Conservation (phyloP, 495 filamentous ascomycete species). For the Penicillium malachiteum region DNA sequence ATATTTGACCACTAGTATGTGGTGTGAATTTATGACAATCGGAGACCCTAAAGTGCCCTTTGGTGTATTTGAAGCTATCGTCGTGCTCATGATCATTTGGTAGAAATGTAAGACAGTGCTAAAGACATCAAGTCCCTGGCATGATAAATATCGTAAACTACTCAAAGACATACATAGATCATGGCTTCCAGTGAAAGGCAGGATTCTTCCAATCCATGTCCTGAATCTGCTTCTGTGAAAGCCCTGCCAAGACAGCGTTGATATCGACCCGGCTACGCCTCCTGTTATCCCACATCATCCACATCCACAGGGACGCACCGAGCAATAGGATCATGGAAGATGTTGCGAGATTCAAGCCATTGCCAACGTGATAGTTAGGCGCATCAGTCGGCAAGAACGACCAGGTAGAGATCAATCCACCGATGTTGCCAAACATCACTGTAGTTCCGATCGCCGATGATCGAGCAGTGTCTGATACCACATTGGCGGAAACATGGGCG, state of each 20-base stretch:
- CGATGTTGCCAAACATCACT: conserved; percentile 73
- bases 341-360: conserved; percentile 70
- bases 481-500: conserved; percentile 66
- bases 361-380: conserved; percentile 70
- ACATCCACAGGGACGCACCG: conserved; percentile 45
- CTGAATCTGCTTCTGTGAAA: conserved; percentile 56
- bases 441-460: conserved; percentile 62
- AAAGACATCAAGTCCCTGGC: no score
- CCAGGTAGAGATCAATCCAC: conserved; percentile 71
- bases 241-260: conserved; percentile 53
- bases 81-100: no score
- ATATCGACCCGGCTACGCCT: conserved; percentile 53
- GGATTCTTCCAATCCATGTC: conserved; percentile 74
- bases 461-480: conserved; percentile 67
- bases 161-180: background rate
- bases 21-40: no score
- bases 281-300: conserved; percentile 66
- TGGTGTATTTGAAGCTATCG: no score
- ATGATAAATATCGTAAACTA: no score
- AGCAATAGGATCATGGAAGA: conserved; percentile 51
- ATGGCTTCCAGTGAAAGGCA: conserved; percentile 60
- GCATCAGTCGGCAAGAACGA: conserved; percentile 62
- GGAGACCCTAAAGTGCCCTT: no score
- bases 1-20: no score
- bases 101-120: no score